These are phyloP conservation scores for Colletotrichum salicis DNA, from an alignment of 2,329 filamentous ascomycete genomes.

Conservation along the genomic window DNA sequence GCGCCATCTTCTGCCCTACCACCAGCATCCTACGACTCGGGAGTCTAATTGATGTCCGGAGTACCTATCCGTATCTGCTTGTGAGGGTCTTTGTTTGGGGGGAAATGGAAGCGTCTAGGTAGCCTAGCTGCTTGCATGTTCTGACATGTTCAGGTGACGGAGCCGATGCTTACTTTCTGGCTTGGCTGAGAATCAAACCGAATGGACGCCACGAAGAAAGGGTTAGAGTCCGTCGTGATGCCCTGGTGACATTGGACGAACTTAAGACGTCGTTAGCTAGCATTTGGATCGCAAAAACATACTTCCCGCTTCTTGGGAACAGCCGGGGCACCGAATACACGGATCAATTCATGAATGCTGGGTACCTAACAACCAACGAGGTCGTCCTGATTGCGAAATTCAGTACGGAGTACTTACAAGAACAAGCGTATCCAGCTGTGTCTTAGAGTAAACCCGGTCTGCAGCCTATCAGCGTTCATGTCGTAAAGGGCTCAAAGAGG, in stretches of 20 bases:
- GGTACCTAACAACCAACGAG: background rate
- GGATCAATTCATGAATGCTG: background rate
- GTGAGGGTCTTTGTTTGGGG: background rate
- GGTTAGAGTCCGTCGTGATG: background rate
- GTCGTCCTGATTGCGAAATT: background rate
- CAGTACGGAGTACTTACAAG: background rate
- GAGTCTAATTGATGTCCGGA: conserved; percentile 8
- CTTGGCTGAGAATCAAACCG: background rate
- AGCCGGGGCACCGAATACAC: background rate
- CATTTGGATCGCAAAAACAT: background rate
- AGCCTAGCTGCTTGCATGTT: background rate
- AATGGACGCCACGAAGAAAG: background rate
- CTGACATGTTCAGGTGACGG: background rate
- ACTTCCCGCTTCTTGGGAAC: background rate
- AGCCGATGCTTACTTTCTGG: background rate
- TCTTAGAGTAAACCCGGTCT: background rate
- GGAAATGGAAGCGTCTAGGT: background rate
- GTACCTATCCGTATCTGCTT: background rate
- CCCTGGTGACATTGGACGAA: background rate
- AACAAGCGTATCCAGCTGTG: background rate
- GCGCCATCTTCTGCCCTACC: background rate
- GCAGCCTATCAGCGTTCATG: background rate
- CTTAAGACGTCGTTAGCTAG: background rate
- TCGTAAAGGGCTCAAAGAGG: conserved; percentile 2
- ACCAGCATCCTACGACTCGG: background rate